Evolutionary conservation across 257 asterid genomes (phyloP).

Genomic region (Eucommia ulmoides): DNA sequence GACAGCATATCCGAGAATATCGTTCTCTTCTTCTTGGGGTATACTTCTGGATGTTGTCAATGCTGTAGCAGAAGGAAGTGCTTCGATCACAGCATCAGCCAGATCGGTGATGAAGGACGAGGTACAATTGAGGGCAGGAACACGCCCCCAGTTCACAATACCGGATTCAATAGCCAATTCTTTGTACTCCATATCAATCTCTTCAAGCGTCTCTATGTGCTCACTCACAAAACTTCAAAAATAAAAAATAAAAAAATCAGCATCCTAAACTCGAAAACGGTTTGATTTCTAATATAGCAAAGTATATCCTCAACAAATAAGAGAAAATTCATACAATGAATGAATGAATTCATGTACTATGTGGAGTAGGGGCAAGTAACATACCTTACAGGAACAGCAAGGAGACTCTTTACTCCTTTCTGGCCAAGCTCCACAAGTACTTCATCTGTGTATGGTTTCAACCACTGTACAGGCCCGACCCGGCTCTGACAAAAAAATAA

Average conservation of each 20-base stretch:
- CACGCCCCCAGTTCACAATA: conserved; percentile 87
- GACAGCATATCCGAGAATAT: conserved; percentile 29
- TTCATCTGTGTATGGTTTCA: conserved; percentile 95
- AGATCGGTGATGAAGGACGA: conserved; percentile 71
- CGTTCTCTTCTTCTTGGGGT: conserved; percentile 27
- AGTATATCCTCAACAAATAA: background rate
- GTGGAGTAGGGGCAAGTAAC: background rate
- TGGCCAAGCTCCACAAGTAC: conserved; percentile 91
- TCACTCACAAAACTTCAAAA: conserved; percentile 82
- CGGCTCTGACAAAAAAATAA: conserved; percentile 54
- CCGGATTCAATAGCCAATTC: conserved; percentile 86
- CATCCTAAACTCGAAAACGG: too few relatives aligned
- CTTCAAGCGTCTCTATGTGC: conserved; percentile 98
- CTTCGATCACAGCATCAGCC: conserved; percentile 89
- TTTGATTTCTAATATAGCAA: too few relatives aligned
- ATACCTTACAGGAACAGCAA: conserved; percentile 92
- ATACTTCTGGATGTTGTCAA: conserved; percentile 27
- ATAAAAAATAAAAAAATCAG: conserved; percentile 1
- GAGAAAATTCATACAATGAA: background rate
- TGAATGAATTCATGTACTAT: background rate
- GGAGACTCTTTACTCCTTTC: conserved; percentile 73
- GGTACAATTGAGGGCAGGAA: conserved; percentile 90
- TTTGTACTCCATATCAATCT: conserved; percentile 91
- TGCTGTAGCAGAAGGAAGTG: conserved; percentile 67
- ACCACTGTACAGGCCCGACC: conserved; percentile 97